Evolutionary conservation across 2,329 filamentous ascomycete species (phyloP), one percentile per base, ranked within the genome.

Genomic region (Ophiostoma angusticollis): DNA sequence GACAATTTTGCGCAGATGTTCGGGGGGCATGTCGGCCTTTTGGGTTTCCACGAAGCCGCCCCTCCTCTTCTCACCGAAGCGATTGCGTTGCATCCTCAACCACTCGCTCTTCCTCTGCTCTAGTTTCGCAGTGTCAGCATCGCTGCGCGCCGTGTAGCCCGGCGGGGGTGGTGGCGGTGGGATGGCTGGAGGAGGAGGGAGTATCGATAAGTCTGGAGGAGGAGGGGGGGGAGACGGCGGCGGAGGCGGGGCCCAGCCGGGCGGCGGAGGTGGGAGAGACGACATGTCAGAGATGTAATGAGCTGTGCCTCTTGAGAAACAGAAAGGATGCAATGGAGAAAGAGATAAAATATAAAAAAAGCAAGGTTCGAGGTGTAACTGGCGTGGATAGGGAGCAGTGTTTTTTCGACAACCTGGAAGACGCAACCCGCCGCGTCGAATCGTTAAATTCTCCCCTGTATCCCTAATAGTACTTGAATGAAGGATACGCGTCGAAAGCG

Each of bases 61-160:
- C 62, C 93, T 93, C 45, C 91, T 74, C 73, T 95, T 96, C 71
- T 98, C 93, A 37, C 86, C 86, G 48, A 96, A 98, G 39, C 91
- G 78, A 58, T 86, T 91, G 51, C 86, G 78, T 64, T 93, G 91
- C 49, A 73, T 76, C 45, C 87, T 81, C 53, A 96, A 69, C 93
- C 93, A 98, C 78, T 95, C 87, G 59, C 86, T 93, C 72, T 96
- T 98, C 72, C 96, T 98, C 62, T 95, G 84, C 42, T 87, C 84
- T 55, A 95, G 93, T 65, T 98, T 98, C 37, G 86, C 86, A 53
- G 84, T 72, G 49, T 87, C 84, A 31, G 86, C 80, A 56, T 96
- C 80, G 49, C 78, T 72, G 18, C 80, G 74, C 31, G 86, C 85
- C 47, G 78, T 78, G 59, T 86, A 93, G 29, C 85, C 85, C 19